Evolutionary conservation across 2,329 filamentous ascomycete genomes (phyloP), one percentile per base, ranked within the genome.

Genomic region (Trichoderma lentiforme): DNA sequence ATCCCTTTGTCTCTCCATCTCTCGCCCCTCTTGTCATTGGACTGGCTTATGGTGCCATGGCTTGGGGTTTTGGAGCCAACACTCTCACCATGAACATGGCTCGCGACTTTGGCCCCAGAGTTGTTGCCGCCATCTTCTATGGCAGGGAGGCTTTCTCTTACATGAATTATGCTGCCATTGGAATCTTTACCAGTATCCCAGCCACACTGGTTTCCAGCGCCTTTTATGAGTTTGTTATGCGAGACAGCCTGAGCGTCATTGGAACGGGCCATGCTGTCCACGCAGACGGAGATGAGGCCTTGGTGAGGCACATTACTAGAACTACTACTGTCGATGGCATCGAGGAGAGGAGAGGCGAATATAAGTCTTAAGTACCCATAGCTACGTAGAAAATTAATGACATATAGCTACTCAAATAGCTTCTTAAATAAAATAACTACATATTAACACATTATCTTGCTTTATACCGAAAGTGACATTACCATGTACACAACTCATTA

Each of bases 51-150:
- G 86, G 81, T 3, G 80, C 77, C 73, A 86, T 86, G 81, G 81
- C 88, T 56, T 89, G 87, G 86, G 87, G 85, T 3, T 89, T 89
- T 74, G 87, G 86, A 11, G 81, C 82, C 71, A 82, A 87, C 61
- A 87, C 85, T 14, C 85, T 89, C 74, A 83, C 81, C 51, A 88
- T 87, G 15, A 90, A 90, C 78, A 76, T 88, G 36, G 88, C 88
- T 12, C 81, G 87, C 75, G 88, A 90, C 76, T 80, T 90, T 15
- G 88, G 88, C n/a, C 85, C 86, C 2, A 84, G 88, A 21, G 84
- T 89, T 30, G 87, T 89, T 1, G 87, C 86, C 6, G 86, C 86
- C 18, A 89, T 89, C 72, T 89, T 89, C 71, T 78, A 73, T n/a
- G 77, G 77, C 30, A 70, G 53, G 30, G 75, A 76, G 39, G 77